Evolutionary conservation across 495 filamentous ascomycete genomes (phyloP).

Genomic region (Paragyromitra xinjiangensis): DNA sequence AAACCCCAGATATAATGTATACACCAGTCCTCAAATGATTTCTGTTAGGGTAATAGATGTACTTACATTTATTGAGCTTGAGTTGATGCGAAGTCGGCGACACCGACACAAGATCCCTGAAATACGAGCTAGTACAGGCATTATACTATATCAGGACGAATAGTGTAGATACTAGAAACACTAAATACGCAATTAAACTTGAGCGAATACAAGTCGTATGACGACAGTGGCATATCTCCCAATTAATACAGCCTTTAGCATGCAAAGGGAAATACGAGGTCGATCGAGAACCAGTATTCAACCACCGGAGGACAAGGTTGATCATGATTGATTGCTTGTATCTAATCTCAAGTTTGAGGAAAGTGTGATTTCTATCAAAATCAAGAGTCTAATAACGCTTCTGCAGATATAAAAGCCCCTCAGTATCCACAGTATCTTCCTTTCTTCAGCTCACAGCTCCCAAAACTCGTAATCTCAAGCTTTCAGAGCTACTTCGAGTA

Average conservation of each 20-base stretch:
- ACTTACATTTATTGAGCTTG: too few species aligned
- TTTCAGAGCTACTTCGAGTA: neutral
- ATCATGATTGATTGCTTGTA: neutral
- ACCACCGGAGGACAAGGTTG: neutral
- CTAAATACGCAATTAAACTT: neutral
- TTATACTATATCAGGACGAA: neutral
- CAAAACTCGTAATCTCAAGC: neutral
- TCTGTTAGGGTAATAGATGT: too few species aligned
- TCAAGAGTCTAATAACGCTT: neutral
- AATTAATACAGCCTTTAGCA: neutral
- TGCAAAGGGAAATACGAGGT: neutral
- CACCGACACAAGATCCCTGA: neutral
- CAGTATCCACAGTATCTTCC: too few species aligned
- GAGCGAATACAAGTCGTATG: neutral
- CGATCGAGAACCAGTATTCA: neutral
- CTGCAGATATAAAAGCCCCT: conserved; percentile 2
- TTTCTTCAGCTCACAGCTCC: conserved; percentile 5
- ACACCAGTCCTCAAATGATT: too few species aligned
- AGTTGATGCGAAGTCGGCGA: neutral
- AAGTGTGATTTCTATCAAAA: neutral
- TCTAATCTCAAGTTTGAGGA: neutral
- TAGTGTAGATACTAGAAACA: neutral
- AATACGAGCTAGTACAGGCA: neutral
- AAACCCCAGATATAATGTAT: too few species aligned
- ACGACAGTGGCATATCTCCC: neutral